phyloP scores from a whole-genome alignment of 139 green algal genomes.

The Tetratostichococcus sp. region DNA sequence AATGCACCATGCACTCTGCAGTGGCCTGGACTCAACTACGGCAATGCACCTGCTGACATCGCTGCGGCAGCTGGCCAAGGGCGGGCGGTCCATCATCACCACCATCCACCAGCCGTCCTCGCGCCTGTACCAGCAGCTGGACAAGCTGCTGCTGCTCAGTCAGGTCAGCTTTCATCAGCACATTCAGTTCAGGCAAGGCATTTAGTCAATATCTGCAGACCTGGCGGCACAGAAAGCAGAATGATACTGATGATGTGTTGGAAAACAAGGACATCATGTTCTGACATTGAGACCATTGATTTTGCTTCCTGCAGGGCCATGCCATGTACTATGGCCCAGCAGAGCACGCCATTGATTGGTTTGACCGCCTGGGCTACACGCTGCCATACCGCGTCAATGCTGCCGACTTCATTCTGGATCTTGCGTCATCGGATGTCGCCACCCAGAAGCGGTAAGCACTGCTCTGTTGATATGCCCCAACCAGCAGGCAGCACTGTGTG shows the following conservation, averaged over 20 bases:
- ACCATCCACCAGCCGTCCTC: conserved; percentile 92
- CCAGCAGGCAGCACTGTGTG: no score
- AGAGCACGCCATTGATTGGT: conserved; percentile 48
- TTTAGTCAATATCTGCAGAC: no score
- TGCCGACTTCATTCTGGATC: conserved; percentile 77
- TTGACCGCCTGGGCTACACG: conserved; percentile 45
- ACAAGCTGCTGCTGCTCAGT: conserved; percentile 60
- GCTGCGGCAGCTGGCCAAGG: conserved; percentile 61
- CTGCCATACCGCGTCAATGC: conserved; percentile 70
- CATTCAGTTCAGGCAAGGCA: no score
- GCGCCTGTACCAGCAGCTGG: conserved; percentile 78
- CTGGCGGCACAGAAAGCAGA: no score
- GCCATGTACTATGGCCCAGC: conserved; percentile 78
- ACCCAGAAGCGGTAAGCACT: not conserved
- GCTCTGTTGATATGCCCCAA: no score
- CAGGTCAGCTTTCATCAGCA: no score
- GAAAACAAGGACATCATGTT: no score
- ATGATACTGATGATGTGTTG: no score
- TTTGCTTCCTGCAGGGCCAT: conserved; percentile 72
- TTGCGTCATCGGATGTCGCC: conserved; percentile 51
- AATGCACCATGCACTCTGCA: no score
- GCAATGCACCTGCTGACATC: conserved; percentile 79
- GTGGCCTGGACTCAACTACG: conserved; percentile 87
- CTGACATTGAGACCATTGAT: no score
- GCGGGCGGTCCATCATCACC: conserved; percentile 74